Percentiles rank a stretch among this genome's conserved stretches.
phyloP scores from a whole-genome alignment of 2,329 filamentous ascomycete genomes.

The Beauveria bassiana region DNA sequence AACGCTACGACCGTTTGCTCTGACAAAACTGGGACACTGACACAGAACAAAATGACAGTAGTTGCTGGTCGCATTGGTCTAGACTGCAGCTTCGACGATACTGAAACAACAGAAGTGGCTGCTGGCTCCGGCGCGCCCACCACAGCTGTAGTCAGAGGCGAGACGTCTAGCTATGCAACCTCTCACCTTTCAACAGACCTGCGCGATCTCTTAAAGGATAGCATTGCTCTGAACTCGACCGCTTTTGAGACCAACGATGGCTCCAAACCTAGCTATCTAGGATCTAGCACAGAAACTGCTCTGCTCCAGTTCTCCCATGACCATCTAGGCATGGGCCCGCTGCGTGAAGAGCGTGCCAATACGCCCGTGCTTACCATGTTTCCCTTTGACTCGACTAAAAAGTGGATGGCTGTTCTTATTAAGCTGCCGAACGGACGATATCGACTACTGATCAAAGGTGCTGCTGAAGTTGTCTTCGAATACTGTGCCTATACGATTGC shows the following conservation, averaged over 20 bases:
- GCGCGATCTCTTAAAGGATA: conserved; percentile 30
- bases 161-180: conserved; percentile 22
- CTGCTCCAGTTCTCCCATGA: conserved; percentile 42
- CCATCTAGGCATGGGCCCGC: conserved; percentile 37
- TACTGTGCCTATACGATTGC: conserved; percentile 34
- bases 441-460: conserved; percentile 48
- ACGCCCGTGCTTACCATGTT: conserved; percentile 39
- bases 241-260: conserved; percentile 42
- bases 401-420: conserved; percentile 49
- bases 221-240: conserved; percentile 41
- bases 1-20: conserved; percentile 58
- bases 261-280: conserved; percentile 34
- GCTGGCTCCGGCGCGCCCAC: conserved; percentile 17
- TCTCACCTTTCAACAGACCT: conserved; percentile 25
- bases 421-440: conserved; percentile 38
- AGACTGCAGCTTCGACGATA: conserved; percentile 29
- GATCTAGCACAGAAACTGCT: conserved; percentile 49
- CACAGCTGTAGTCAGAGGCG: conserved; percentile 17
- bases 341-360: conserved; percentile 40
- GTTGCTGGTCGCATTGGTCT: conserved; percentile 48
- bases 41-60: conserved; percentile 55
- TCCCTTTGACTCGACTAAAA: conserved; percentile 46
- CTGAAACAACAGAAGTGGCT: conserved; percentile 17
- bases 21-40: conserved; percentile 59
- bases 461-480: conserved; percentile 46